A percentile compares a stretch with the other conserved stretches of the same genome.
These are phyloP conservation scores for Paratinospora sagittata DNA, from an alignment of 164 flowering plant species.

Conservation along the genomic window DNA sequence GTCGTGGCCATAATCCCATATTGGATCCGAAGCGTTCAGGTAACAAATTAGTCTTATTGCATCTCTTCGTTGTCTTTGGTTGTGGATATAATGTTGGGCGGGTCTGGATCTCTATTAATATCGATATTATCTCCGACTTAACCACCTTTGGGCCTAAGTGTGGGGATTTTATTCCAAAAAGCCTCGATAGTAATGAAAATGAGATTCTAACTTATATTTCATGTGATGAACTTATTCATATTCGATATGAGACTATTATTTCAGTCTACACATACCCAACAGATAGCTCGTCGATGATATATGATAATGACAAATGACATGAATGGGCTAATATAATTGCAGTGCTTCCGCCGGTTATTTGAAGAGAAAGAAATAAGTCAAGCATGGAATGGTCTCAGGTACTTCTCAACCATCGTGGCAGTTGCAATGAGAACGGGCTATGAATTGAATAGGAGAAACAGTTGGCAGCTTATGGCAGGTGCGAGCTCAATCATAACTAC, in stretches of 20 bases:
- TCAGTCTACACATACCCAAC: no score
- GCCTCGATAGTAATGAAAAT: no score
- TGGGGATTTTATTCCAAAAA: no score
- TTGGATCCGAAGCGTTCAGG: constrained; percentile 30
- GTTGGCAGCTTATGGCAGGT: constrained; percentile 47
- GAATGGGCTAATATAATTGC: not conserved
- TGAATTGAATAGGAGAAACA: constrained; percentile 24
- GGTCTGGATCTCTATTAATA: no score
- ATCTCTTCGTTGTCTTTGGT: not conserved
- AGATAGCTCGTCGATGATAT: no score
- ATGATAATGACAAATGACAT: no score
- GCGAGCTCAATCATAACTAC: constrained; percentile 45
- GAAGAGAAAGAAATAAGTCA: constrained; percentile 57
- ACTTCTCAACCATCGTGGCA: constrained; percentile 56
- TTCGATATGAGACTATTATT: no score
- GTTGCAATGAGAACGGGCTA: constrained; percentile 56
- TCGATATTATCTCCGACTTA: no score
- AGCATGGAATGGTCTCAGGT: constrained; percentile 56
- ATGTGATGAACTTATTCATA: no score
- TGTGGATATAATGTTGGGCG: no score
- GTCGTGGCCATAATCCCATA: constrained; percentile 22
- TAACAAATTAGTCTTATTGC: not conserved
- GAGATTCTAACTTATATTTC: no score
- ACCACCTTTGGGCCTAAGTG: no score
- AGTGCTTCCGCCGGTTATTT: constrained; percentile 63